Conservation (phyloP, 768 basidiomycete genomes). For the Termitomyces sp. region DNA sequence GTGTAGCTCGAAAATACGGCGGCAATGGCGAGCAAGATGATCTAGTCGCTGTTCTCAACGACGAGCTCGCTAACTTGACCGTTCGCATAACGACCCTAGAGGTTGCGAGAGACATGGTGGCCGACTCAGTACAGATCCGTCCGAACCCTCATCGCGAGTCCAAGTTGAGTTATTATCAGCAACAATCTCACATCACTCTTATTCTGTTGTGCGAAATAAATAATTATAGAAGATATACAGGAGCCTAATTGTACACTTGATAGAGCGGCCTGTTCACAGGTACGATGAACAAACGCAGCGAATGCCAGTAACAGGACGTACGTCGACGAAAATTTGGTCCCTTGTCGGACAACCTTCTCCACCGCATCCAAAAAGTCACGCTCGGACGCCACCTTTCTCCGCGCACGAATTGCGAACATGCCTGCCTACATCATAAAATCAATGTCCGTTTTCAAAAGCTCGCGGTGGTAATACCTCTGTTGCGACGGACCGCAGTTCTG, state of each 20-base stretch:
- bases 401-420: slow-evolving; percentile 98
- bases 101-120: slow-evolving; percentile 6
- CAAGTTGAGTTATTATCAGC: neutral
- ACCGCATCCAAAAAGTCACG: slow-evolving; percentile 97
- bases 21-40: slow-evolving; percentile 2
- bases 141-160: neutral
- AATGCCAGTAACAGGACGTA: slow-evolving; percentile 36
- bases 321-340: slow-evolving; percentile 97
- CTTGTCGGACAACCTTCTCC: slow-evolving; percentile 97
- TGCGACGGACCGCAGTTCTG: slow-evolving; percentile 94
- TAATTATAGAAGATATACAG: slow-evolving; percentile 9
- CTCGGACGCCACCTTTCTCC: slow-evolving; percentile 95
- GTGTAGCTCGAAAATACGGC: slow-evolving; percentile 31
- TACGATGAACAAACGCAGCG: slow-evolving; percentile 1
- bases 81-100: neutral
- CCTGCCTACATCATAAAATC: slow-evolving; percentile 59
- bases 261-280: slow-evolving; percentile 61
- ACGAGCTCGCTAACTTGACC: slow-evolving; percentile 6
- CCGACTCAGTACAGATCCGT: slow-evolving; percentile 8
- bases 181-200: neutral
- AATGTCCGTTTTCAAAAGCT: slow-evolving; percentile 1
- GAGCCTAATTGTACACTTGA: slow-evolving; percentile 84
- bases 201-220: neutral
- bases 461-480: slow-evolving; percentile 63
- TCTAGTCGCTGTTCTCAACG: slow-evolving; percentile 2